Evolutionary conservation across 2,329 filamentous ascomycete species (phyloP), one percentile per base, ranked within the genome.

Genomic region (Sclerotinia spermophila): DNA sequence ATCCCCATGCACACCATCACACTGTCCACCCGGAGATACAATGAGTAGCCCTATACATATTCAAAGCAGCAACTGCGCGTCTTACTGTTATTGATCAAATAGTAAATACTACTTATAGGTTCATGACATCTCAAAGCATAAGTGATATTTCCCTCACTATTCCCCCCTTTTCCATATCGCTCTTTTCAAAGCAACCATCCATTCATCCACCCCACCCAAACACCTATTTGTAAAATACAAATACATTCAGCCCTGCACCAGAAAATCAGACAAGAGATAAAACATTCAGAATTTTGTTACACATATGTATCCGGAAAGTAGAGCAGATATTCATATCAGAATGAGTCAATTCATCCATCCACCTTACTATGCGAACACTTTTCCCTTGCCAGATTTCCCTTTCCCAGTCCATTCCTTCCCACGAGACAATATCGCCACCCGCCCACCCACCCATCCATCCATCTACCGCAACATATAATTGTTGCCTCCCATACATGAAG

Each of bases 271-370:
- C 56, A n/a, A 30, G 8, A 65, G 45, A 65, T n/a, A 7, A 64
- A 65, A 21, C 48, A 51, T 51, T 51, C 61, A 38, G 53, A 35
- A 30, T 65, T 53, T 53, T 65, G 45, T 65, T 65, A 65, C 44
- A 53, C 44, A 40, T 53, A 51, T 65, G 45, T 53, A 65, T 65
- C 45, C 45, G 62, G 40, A 40, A 40, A 38, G 62, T 65, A 53
- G 53, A 40, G 45, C 30, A 53, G 35, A 65, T 53, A 65, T 51
- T 38, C 62, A 35, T 53, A 40, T 65, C 61, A 45, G 44, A 38
- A 64, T 27, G 48, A 17, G 48, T 64, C 33, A 53, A 8, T n/a
- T 35, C 38, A 38, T 35, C 45, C 33, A 38, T n/a, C 45, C 33
- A 58, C 30, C 38, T 44, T 56, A 19, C 51, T 44, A 64, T 65